phyloP scores from a whole-genome alignment of 2,329 filamentous ascomycete species.

The Sodiomyces alkalinus region DNA sequence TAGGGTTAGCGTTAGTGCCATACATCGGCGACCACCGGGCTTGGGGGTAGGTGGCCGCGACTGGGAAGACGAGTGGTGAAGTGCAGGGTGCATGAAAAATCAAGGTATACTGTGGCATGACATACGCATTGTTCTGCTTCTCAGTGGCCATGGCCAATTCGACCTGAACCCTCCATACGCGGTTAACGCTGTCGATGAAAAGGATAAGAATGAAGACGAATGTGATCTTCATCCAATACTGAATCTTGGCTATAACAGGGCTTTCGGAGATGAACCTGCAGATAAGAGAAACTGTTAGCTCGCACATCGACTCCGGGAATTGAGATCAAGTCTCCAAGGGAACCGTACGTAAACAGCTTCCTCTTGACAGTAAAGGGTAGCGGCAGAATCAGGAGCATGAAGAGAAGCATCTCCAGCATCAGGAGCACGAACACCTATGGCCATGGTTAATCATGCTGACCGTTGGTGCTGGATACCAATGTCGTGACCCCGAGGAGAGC shows the following conservation, averaged over 20 bases:
- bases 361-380: slow-evolving; percentile 77
- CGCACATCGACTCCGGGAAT: not conserved
- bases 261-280: slow-evolving; percentile 83
- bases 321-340: not conserved
- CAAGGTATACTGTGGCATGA: slow-evolving; percentile 8
- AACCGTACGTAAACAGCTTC: slow-evolving; percentile 59
- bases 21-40: not conserved
- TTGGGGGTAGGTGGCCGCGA: not conserved
- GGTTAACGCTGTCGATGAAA: slow-evolving; percentile 90
- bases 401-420: slow-evolving; percentile 69
- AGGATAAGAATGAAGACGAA: slow-evolving; percentile 98
- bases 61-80: not conserved
- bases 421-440: slow-evolving; percentile 67
- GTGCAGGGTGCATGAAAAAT: slow-evolving; percentile 4
- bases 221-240: slow-evolving; percentile 97
- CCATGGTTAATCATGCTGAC: slow-evolving; percentile 4
- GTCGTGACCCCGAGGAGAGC: too few species aligned
- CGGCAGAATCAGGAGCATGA: slow-evolving; percentile 68
- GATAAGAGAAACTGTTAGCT: slow-evolving; percentile 1
- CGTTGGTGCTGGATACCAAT: too few species aligned
- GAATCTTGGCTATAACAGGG: slow-evolving; percentile 70
- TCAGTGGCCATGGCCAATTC: slow-evolving; percentile 66
- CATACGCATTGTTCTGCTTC: slow-evolving; percentile 33
- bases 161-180: slow-evolving; percentile 68
- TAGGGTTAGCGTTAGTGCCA: not conserved